These are phyloP conservation scores for Sphaerostilbella broomeana DNA, from an alignment of 2,329 filamentous ascomycete species.

Conservation along the genomic window DNA sequence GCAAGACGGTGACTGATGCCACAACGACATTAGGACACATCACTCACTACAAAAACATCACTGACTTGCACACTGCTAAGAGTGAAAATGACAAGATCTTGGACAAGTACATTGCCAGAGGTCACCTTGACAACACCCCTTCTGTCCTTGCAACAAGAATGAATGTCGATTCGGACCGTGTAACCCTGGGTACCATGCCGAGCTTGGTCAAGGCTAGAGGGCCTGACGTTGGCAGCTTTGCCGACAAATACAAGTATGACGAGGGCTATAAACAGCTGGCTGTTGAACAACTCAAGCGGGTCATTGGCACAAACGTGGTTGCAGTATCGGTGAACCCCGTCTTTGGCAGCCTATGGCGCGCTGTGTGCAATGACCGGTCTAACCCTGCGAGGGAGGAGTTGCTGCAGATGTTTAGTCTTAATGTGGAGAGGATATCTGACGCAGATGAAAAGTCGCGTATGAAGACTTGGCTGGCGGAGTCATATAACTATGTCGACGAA, in stretches of 20 bases:
- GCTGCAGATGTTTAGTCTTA: conserved; percentile 34
- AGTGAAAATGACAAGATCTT: conserved; percentile 1
- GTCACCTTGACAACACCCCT: not conserved
- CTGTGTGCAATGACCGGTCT: conserved; percentile 40
- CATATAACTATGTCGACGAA: conserved; percentile 42
- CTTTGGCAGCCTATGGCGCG: conserved; percentile 44
- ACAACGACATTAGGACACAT: conserved; percentile 7
- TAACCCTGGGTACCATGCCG: conserved; percentile 20
- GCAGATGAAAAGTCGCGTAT: conserved; percentile 30
- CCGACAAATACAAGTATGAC: conserved; percentile 35
- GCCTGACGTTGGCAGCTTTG: conserved; percentile 28
- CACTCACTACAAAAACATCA: conserved; percentile 12
- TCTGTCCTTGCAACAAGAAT: not conserved
- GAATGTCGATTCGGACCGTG: conserved; percentile 10
- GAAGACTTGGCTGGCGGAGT: conserved; percentile 44
- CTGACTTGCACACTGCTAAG: not conserved
- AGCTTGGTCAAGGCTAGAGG: conserved; percentile 19
- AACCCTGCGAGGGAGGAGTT: conserved; percentile 35
- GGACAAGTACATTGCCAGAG: conserved; percentile 1
- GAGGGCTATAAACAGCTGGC: conserved; percentile 32
- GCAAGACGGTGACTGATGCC: conserved; percentile 12
- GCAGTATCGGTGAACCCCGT: conserved; percentile 43
- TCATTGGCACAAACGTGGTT: conserved; percentile 38
- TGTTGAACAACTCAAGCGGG: conserved; percentile 31
- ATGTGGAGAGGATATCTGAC: conserved; percentile 31